These are phyloP conservation scores for Chalciporus pseudorubinellus DNA, from an alignment of 768 basidiomycete species.

Conservation along the genomic window DNA sequence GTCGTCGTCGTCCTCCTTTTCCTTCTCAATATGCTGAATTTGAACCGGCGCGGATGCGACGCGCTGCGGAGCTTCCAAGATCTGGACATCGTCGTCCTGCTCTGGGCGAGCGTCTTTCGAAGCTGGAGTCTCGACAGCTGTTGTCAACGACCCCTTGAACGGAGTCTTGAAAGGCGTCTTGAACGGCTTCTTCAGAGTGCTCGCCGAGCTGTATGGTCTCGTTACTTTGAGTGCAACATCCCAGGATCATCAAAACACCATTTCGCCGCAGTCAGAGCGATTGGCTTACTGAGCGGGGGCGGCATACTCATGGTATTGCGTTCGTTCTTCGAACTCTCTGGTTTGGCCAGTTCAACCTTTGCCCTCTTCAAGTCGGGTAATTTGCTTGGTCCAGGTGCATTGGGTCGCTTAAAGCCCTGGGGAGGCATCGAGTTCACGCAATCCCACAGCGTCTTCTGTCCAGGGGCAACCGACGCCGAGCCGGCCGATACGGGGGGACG, in stretches of 20 bases:
- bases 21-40: not conserved
- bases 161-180: conserved; percentile 41
- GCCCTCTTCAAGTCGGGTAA: conserved; percentile 20
- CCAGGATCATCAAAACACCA: not conserved
- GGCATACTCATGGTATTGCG: conserved; percentile 12
- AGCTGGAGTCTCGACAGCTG: conserved; percentile 24
- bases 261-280: not conserved
- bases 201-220: conserved; percentile 43
- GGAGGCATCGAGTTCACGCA: conserved; percentile 13
- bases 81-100: not conserved
- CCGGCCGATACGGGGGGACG: not conserved
- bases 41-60: not conserved
- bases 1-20: not conserved
- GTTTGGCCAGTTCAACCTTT: conserved; percentile 8
- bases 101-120: conserved; percentile 1
- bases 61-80: not conserved
- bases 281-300: conserved; percentile 21
- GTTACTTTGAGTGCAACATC: conserved; percentile 37
- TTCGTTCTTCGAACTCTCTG: conserved; percentile 1
- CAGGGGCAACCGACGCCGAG: not conserved
- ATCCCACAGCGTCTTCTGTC: conserved; percentile 24
- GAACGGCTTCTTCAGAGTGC: conserved; percentile 51
- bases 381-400: conserved; percentile 5
- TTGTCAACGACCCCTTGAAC: conserved; percentile 47
- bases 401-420: conserved; percentile 29